Percentiles rank a stretch among this genome's conserved stretches.
These are phyloP conservation scores for Anthracocystis walkeri DNA, from an alignment of 1,284 basidiomycete species.

Conservation along the genomic window DNA sequence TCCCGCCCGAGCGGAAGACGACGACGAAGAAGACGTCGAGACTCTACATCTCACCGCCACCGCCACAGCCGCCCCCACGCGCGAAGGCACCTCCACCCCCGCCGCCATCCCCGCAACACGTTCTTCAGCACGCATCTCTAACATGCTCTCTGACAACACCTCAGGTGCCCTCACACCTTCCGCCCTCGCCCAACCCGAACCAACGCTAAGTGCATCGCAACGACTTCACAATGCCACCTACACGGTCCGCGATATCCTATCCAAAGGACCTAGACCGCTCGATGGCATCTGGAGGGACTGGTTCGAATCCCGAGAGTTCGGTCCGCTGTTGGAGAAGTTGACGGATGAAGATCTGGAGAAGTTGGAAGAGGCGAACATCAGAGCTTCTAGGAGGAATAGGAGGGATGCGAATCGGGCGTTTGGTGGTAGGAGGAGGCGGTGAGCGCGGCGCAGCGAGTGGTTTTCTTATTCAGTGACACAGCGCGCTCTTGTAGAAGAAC, in stretches of 20 bases:
- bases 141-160: constrained; percentile 13
- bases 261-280: constrained; percentile 79
- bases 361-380: constrained; percentile 58
- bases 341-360: constrained; percentile 89
- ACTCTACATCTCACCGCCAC: constrained; percentile 51
- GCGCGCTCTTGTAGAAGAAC: neutral
- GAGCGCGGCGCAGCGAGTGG: no score
- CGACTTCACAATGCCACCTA: constrained; percentile 42
- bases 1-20: constrained; percentile 13
- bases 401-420: constrained; percentile 51
- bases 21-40: constrained; percentile 53
- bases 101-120: constrained; percentile 30
- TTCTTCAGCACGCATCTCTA: constrained; percentile 37
- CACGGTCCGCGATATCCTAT: constrained; percentile 57
- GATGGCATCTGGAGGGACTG: constrained; percentile 94
- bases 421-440: constrained; percentile 2
- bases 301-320: constrained; percentile 89
- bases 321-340: constrained; percentile 87
- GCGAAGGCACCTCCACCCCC: constrained; percentile 43
- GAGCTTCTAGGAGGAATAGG: constrained; percentile 56
- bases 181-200: neutral
- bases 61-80: constrained; percentile 42
- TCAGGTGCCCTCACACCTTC: neutral
- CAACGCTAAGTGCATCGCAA: constrained; percentile 27
- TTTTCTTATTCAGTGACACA: no score